Conservation (phyloP, 495 filamentous ascomycete genomes). For the Tuber indicum region DNA sequence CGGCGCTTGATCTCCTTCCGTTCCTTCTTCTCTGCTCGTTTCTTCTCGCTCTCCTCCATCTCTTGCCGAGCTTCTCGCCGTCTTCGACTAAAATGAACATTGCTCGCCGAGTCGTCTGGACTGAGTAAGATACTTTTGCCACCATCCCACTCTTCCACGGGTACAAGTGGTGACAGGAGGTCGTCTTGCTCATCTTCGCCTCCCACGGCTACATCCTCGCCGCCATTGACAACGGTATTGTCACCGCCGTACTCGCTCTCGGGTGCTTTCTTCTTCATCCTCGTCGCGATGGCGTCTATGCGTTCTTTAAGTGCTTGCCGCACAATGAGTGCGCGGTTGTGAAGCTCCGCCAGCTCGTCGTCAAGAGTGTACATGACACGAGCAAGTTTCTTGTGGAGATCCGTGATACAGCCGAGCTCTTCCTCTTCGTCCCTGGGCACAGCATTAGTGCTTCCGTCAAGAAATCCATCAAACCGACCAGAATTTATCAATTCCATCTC, state of each 20-base stretch:
- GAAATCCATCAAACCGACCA: conserved; percentile 93
- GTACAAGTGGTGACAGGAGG: conserved; percentile 7
- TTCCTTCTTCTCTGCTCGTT: conserved; percentile 28
- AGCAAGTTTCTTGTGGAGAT: conserved; percentile 90
- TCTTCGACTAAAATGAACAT: conserved; percentile 55
- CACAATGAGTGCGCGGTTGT: conserved; percentile 73
- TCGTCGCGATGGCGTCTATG: conserved; percentile 58
- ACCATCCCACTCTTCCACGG: conserved; percentile 38
- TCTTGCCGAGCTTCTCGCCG: conserved; percentile 29
- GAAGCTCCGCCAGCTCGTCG: conserved; percentile 89
- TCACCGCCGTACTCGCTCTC: conserved; percentile 18
- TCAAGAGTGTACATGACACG: conserved; percentile 89
- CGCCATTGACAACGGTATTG: not conserved
- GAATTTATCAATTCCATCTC: conserved; percentile 97
- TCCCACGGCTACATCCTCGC: not conserved
- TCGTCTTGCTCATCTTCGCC: conserved; percentile 28
- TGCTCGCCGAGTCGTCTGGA: conserved; percentile 72
- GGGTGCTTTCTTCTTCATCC: conserved; percentile 46
- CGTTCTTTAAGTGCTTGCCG: conserved; percentile 67
- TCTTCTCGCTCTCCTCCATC: conserved; percentile 18
- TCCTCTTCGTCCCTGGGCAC: conserved; percentile 91
- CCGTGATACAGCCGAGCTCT: conserved; percentile 80
- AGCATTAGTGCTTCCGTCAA: conserved; percentile 49
- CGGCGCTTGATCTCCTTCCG: conserved; percentile 24
- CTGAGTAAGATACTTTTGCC: conserved; percentile 36